These are phyloP conservation scores for Neurospora terricola DNA, from an alignment of 495 filamentous ascomycete species.

Conservation along the genomic window DNA sequence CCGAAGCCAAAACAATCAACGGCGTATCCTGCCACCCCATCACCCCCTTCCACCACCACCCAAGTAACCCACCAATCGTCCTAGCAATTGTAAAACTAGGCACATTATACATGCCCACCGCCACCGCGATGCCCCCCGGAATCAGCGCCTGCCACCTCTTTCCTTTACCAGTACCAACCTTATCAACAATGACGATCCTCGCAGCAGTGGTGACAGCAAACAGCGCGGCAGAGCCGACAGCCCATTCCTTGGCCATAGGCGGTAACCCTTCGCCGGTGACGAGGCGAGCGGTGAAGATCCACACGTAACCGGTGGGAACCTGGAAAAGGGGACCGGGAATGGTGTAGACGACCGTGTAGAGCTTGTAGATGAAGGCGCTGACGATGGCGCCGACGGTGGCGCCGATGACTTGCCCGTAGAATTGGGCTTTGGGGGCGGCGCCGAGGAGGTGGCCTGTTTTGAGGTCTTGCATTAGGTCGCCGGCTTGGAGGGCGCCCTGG, in stretches of 20 bases:
- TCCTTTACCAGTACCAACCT: constrained; percentile 17
- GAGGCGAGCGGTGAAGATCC: constrained; percentile 90
- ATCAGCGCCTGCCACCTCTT: constrained; percentile 50
- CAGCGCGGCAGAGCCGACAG: constrained; percentile 55
- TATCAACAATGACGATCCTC: constrained; percentile 38
- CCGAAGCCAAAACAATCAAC: constrained; percentile 49
- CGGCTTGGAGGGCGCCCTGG: constrained; percentile 88
- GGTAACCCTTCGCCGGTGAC: constrained; percentile 92
- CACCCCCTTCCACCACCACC: constrained; percentile 65
- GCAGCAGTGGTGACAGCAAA: constrained; percentile 61
- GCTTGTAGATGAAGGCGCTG: constrained; percentile 76
- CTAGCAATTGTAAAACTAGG: constrained; percentile 91
- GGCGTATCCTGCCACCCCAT: constrained; percentile 44
- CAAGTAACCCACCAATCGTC: constrained; percentile 72
- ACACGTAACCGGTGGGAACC: constrained; percentile 88
- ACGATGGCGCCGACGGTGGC: constrained; percentile 80
- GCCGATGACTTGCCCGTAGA: constrained; percentile 92
- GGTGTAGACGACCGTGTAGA: constrained; percentile 84
- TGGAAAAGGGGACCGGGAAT: constrained; percentile 85
- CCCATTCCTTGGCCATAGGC: constrained; percentile 67
- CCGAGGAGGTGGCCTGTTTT: constrained; percentile 93
- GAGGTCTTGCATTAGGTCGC: constrained; percentile 96
- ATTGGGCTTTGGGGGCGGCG: constrained; percentile 87
- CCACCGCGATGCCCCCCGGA: constrained; percentile 91
- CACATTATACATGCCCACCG: constrained; percentile 83